Evolutionary conservation across 2,329 filamentous ascomycete species (phyloP).

Genomic region (Colletotrichum eremochloae): DNA sequence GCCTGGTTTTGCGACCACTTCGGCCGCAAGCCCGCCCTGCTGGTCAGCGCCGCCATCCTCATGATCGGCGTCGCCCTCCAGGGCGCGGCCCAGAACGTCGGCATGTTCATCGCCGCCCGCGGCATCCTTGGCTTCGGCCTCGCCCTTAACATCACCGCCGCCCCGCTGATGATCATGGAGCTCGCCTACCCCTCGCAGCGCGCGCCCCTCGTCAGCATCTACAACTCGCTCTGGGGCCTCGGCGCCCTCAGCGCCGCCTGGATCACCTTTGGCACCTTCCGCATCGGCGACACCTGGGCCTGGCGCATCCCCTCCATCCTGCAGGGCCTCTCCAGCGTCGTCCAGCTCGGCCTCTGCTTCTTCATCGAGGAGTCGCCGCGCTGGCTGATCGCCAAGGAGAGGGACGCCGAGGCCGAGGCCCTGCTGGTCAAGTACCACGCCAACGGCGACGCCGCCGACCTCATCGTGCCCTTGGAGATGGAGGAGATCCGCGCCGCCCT

Average conservation of each 20-base stretch:
- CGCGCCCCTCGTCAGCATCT: slow-evolving; percentile 31
- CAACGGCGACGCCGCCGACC: slow-evolving; percentile 62
- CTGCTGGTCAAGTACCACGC: slow-evolving; percentile 60
- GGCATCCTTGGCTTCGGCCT: slow-evolving; percentile 58
- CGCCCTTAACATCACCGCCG: slow-evolving; percentile 47
- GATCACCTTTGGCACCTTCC: slow-evolving; percentile 42
- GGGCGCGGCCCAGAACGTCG: slow-evolving; percentile 58
- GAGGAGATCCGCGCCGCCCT: slow-evolving; percentile 41
- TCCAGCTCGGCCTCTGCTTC: slow-evolving; percentile 37
- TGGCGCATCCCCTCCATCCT: slow-evolving; percentile 38
- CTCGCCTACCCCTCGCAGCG: slow-evolving; percentile 35
- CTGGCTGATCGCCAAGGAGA: slow-evolving; percentile 50
- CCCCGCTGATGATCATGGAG: slow-evolving; percentile 38
- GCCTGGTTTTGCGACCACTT: slow-evolving; percentile 48
- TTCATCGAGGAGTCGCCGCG: slow-evolving; percentile 51
- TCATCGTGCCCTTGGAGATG: slow-evolving; percentile 59
- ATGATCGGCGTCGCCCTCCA: slow-evolving; percentile 57
- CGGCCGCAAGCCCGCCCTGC: slow-evolving; percentile 46
- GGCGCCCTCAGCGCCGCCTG: slow-evolving; percentile 43
- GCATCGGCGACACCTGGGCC: slow-evolving; percentile 35
- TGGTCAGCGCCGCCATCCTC: slow-evolving; percentile 48
- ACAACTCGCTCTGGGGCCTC: slow-evolving; percentile 37
- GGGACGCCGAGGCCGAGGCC: slow-evolving; percentile 49
- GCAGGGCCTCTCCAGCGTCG: slow-evolving; percentile 28
- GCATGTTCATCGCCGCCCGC: slow-evolving; percentile 58